Conservation (phyloP, 2,329 filamentous ascomycete genomes). For the Xylaria sp. region DNA sequence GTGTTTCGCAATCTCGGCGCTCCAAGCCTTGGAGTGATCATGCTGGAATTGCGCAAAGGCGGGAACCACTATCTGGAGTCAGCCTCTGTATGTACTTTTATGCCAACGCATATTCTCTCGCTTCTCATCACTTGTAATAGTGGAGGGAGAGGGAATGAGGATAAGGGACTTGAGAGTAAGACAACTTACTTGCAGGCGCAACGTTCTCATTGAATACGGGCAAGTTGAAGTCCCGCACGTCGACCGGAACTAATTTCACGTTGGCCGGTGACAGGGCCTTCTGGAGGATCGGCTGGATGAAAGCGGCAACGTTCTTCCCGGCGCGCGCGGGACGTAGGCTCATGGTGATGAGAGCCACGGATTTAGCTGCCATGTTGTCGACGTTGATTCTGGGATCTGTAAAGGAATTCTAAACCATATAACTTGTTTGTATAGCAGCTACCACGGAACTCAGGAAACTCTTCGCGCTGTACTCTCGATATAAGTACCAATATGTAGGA, state of each 20-base stretch:
- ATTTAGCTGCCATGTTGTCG: constrained; percentile 44
- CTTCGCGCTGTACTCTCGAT: not conserved
- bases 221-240: constrained; percentile 55
- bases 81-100: not conserved
- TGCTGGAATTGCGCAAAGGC: constrained; percentile 51
- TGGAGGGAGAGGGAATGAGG: no score
- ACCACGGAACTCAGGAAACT: not conserved
- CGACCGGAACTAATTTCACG: constrained; percentile 48
- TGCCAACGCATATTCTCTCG: not conserved
- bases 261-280: constrained; percentile 37
- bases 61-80: constrained; percentile 49
- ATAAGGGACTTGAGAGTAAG: no score
- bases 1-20: constrained; percentile 55
- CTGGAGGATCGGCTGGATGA: constrained; percentile 49
- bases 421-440: not conserved
- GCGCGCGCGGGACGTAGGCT: constrained; percentile 51
- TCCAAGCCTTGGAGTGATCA: constrained; percentile 59
- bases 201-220: constrained; percentile 59
- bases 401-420: not conserved
- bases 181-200: constrained; percentile 47
- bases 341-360: constrained; percentile 53
- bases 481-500: no score
- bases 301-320: constrained; percentile 51
- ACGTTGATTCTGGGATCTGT: not conserved
- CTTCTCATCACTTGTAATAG: not conserved